Percentiles rank a stretch among this genome's conserved stretches.
Conservation (phyloP, 75 land plant species). For the Pseudotsuga menziesii region DNA sequence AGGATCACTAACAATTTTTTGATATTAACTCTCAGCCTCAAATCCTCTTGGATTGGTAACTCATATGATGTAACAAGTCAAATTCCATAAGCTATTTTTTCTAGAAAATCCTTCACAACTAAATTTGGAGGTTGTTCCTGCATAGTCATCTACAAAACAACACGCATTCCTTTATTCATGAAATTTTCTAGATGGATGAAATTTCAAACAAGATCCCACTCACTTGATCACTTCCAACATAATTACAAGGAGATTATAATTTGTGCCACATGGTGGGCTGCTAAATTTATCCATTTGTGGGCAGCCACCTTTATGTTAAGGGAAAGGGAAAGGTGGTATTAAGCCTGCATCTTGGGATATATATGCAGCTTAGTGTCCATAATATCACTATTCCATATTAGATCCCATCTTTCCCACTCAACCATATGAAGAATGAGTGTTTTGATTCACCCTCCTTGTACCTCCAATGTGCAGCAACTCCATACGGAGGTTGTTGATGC, state of each 20-base stretch:
- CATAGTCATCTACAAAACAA: too few species aligned
- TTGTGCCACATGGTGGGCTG: conserved; percentile 34
- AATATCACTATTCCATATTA: conserved; percentile 84
- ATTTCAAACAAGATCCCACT: not conserved
- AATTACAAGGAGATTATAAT: too few species aligned
- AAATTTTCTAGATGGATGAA: not conserved
- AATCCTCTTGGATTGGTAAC: too few species aligned
- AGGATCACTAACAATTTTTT: too few species aligned
- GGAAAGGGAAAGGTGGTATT: conserved; percentile 69
- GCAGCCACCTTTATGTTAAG: conserved; percentile 65
- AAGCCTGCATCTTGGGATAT: conserved; percentile 26
- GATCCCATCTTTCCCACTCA: conserved; percentile 93
- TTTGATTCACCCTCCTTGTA: conserved; percentile 81
- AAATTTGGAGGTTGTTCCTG: too few species aligned
- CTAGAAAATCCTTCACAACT: too few species aligned
- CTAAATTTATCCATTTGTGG: too few species aligned
- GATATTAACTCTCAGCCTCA: too few species aligned
- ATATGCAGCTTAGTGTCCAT: conserved; percentile 50
- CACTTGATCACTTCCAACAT: too few species aligned
- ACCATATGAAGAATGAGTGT: conserved; percentile 79
- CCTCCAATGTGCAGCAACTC: conserved; percentile 96
- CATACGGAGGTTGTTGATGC: conserved; percentile 91
- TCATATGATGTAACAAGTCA: too few species aligned
- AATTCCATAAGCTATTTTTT: too few species aligned
- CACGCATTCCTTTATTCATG: too few species aligned